These are phyloP conservation scores for Stagonosporopsis vannaccii DNA, from an alignment of 2,329 filamentous ascomycete species.

Conservation along the genomic window DNA sequence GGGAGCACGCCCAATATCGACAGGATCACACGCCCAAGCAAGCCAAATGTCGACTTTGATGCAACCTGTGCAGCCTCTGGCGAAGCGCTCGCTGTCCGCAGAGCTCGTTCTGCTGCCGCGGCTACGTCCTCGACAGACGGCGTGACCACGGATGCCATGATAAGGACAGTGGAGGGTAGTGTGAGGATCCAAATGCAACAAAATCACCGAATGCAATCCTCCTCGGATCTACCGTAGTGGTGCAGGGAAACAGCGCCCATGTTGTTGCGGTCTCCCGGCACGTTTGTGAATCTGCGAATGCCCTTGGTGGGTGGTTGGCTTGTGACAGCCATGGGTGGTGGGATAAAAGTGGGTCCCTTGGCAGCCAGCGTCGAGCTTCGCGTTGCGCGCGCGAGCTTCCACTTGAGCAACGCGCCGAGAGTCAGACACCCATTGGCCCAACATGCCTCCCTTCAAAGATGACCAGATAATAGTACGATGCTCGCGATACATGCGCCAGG, in stretches of 20 bases:
- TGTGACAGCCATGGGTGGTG: conserved; percentile 24
- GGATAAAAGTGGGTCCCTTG: conserved; percentile 16
- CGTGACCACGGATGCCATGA: conserved; percentile 36
- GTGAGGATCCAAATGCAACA: conserved; percentile 5
- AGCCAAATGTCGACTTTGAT: conserved; percentile 49
- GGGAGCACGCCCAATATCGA: conserved; percentile 63
- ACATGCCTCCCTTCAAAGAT: conserved; percentile 56
- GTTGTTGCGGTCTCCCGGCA: conserved; percentile 26
- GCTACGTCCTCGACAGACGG: conserved; percentile 32
- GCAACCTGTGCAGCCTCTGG: conserved; percentile 26
- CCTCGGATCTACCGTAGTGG: conserved; percentile 3
- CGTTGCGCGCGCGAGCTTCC: conserved; percentile 19
- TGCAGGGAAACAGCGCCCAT: conserved; percentile 26
- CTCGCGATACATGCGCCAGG: conserved; percentile 21
- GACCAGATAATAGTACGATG: conserved; percentile 53
- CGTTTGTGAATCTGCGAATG: conserved; percentile 25
- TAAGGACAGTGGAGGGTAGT: conserved; percentile 17
- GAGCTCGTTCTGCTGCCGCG: conserved; percentile 17
- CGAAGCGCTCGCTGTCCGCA: not conserved
- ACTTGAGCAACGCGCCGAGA: conserved; percentile 14
- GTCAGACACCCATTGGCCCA: conserved; percentile 35
- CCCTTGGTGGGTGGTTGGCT: conserved; percentile 23
- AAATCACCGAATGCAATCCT: conserved; percentile 8
- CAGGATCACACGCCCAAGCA: conserved; percentile 58
- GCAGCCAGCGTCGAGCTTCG: conserved; percentile 12